Percentiles rank a stretch among this genome's conserved stretches.
Conservation (phyloP, 1,139 yeast species). For the Pneumocystis oryctolagi region DNA sequence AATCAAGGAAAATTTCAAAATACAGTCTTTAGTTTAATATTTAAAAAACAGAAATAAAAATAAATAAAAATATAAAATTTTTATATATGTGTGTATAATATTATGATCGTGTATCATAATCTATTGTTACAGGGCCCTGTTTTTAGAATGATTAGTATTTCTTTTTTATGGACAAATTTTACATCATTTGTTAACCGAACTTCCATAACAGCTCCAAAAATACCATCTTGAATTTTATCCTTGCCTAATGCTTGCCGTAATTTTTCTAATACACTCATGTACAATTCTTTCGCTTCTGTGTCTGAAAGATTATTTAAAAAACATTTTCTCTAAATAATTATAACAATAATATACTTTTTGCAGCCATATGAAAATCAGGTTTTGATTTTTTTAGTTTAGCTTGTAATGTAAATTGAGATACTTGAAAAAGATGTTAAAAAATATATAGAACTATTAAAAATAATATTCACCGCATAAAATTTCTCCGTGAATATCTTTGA, state of each 20-base stretch:
- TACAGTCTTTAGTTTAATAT: conserved; percentile 32
- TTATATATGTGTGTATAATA: background rate
- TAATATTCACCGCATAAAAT: conserved; percentile 32
- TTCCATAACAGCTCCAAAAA: conserved; percentile 96
- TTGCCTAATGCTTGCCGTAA: conserved; percentile 33
- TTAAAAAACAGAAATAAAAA: conserved; percentile 14
- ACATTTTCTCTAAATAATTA: background rate
- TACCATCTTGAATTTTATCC: conserved; percentile 72
- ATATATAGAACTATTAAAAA: background rate
- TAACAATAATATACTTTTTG: conserved; percentile 17
- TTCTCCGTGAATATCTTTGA: conserved; percentile 40
- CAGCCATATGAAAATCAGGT: conserved; percentile 16
- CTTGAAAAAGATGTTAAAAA: conserved; percentile 22
- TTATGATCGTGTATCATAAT: background rate
- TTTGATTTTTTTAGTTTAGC: conserved; percentile 28
- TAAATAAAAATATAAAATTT: background rate
- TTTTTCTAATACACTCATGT: conserved; percentile 41
- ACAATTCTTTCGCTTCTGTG: conserved; percentile 47
- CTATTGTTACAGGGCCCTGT: conserved; percentile 39
- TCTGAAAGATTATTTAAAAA: background rate
- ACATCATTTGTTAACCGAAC: conserved; percentile 75
- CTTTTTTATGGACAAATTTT: conserved; percentile 19
- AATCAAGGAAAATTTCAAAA: conserved; percentile 18
- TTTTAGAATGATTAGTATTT: conserved; percentile 43
- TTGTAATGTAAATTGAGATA: conserved; percentile 78